Base-by-base conservation (phyloP, 768 basidiomycete species). In the Trichaptum fuscoviolaceum region DNA sequence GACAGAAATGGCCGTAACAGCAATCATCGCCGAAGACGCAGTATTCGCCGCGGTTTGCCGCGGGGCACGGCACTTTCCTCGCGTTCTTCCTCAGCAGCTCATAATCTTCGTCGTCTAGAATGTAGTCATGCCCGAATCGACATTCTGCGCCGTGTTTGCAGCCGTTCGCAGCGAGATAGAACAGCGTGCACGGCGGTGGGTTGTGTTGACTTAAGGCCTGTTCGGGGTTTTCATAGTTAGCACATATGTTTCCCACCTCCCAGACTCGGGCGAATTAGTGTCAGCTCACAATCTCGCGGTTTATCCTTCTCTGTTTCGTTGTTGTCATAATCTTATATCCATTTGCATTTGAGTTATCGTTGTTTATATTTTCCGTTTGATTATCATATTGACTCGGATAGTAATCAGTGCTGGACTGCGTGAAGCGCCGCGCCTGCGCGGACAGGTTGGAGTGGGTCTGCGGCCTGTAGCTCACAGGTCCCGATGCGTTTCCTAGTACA, bases 101-200 rank as follows among this genome's bases (percentile, higher is more conserved):
- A 66, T 82, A 84, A 67, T 89, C 80, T 59, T 87, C 84, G 3
- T 77, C 77, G 26, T 83, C 79, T 7, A 89, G 75, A 35, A 85
- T 67, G 71, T 88, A 89, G 70, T 90, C 84, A 66, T 90, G 88
- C 17, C 75, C 83, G 67, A 85, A 89, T 75, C 82, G 84, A 73
- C 88, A 90, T 26, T 82, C 80, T 9, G 76, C 71, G 18, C 85
- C 87, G 65, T 83, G 82, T 71, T 86, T 85, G 78, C 88, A 89
- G 59, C 59, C 59, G 15, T 61, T 61, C 61, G 78, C 80, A 34
- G 84, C 81, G 27, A 89, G 77, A 72, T 88, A 89, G 75, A 85
- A 88, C 63, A 87, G 75, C 20, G 87, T 88, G 72, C 88, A 89
- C 18, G 88, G 87, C 25, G 88, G 83, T 1, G 88, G 87, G 71